Evolutionary conservation across 2,329 filamentous ascomycete genomes (phyloP).

Genomic region (Paraphaeosphaeria sporulosa): DNA sequence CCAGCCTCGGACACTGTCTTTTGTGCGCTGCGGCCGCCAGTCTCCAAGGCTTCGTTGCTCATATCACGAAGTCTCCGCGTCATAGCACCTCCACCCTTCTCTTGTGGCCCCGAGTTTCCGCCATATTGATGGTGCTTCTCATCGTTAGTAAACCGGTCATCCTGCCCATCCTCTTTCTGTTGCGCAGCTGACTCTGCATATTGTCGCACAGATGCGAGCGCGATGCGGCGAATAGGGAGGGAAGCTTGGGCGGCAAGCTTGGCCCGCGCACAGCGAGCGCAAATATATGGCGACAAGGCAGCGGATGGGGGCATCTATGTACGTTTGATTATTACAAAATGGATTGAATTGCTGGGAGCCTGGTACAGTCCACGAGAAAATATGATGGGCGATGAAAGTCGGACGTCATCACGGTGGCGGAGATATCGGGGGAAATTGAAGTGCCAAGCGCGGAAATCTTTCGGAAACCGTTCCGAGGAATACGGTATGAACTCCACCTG

Average conservation of each 20-base stretch:
- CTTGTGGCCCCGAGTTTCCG: slow-evolving; percentile 12
- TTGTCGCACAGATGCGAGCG: slow-evolving; percentile 22
- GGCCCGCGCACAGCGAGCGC: slow-evolving; percentile 51
- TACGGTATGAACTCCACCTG: background rate
- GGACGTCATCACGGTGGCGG: slow-evolving; percentile 24
- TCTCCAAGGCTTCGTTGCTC: slow-evolving; percentile 66
- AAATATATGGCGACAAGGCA: slow-evolving; percentile 37
- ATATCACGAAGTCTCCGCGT: slow-evolving; percentile 65
- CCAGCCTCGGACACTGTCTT: slow-evolving; percentile 68
- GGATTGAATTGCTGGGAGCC: slow-evolving; percentile 2
- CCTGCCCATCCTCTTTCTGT: slow-evolving; percentile 20
- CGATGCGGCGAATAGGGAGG: slow-evolving; percentile 18
- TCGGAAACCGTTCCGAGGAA: slow-evolving; percentile 6
- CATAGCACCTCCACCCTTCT: slow-evolving; percentile 61
- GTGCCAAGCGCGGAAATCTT: slow-evolving; percentile 17
- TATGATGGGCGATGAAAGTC: background rate
- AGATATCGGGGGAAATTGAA: slow-evolving; percentile 1
- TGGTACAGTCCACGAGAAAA: background rate
- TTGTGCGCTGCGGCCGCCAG: slow-evolving; percentile 61
- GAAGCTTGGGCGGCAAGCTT: slow-evolving; percentile 21
- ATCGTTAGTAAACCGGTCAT: background rate
- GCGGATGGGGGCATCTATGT: slow-evolving; percentile 41
- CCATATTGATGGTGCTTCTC: background rate
- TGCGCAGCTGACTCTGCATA: slow-evolving; percentile 34
- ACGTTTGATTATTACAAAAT: background rate